phyloP scores from a whole-genome alignment of 2,329 filamentous ascomycete genomes.

The Phaeomoniella chlamydospora region DNA sequence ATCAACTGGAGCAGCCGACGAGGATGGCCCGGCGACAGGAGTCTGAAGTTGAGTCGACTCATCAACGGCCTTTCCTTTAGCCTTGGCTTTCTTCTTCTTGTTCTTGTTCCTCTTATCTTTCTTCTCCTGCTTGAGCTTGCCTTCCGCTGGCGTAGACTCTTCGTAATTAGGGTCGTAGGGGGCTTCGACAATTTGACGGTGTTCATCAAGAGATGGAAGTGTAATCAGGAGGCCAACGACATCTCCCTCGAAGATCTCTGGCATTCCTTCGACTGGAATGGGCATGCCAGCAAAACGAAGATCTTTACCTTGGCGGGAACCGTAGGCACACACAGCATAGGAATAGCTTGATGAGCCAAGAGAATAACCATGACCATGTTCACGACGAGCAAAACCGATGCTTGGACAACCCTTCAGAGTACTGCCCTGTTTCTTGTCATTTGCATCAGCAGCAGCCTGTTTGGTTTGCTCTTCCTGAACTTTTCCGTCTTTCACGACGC shows the following conservation, averaged over 20 bases:
- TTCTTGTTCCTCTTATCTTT: constrained; percentile 6
- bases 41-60: constrained; percentile 6
- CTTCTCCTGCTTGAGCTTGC: neutral
- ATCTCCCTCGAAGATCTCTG: constrained; percentile 74
- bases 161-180: constrained; percentile 81
- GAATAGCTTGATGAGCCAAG: constrained; percentile 12
- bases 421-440: constrained; percentile 8
- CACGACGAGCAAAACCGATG: constrained; percentile 31
- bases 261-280: constrained; percentile 79
- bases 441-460: neutral
- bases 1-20: constrained; percentile 6
- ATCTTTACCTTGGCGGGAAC: constrained; percentile 27
- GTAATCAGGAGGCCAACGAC: constrained; percentile 89
- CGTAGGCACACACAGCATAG: constrained; percentile 10
- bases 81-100: constrained; percentile 6
- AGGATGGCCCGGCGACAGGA: constrained; percentile 5
- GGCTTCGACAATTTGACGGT: constrained; percentile 76
- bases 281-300: constrained; percentile 91
- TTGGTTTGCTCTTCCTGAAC: neutral
- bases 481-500: neutral
- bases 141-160: constrained; percentile 12
- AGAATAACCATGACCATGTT: constrained; percentile 15
- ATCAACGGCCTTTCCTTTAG: constrained; percentile 8
- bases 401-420: constrained; percentile 24
- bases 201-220: constrained; percentile 69